These are phyloP conservation scores for Ophiostoma pallidulum DNA, from an alignment of 2,329 filamentous ascomycete species.

Conservation along the genomic window DNA sequence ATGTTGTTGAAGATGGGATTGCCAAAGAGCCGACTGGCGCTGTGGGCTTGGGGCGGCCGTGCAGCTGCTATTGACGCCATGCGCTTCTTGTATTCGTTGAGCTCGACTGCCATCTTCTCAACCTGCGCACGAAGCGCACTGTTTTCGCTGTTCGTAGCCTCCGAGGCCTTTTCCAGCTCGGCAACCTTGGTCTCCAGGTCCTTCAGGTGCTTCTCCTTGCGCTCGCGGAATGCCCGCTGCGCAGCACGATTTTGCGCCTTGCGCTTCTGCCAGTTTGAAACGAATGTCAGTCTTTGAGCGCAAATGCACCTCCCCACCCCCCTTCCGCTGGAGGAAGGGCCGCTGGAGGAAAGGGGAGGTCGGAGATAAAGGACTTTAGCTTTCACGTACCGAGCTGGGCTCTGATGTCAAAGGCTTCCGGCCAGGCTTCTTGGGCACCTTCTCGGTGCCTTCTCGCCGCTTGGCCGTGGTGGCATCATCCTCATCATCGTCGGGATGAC, in stretches of 20 bases:
- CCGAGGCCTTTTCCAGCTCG: slow-evolving; percentile 71
- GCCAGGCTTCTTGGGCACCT: slow-evolving; percentile 87
- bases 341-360: no score
- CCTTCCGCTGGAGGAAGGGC: no score
- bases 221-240: slow-evolving; percentile 85
- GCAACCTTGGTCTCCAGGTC: slow-evolving; percentile 72
- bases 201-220: slow-evolving; percentile 85
- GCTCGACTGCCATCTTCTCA: slow-evolving; percentile 73
- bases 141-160: slow-evolving; percentile 79
- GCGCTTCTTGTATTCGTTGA: slow-evolving; percentile 85
- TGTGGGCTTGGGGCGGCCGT: slow-evolving; percentile 16
- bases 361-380: slow-evolving; percentile 8
- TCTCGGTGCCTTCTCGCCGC: slow-evolving; percentile 73
- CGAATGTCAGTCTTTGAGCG: no score
- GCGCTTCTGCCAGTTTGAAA: slow-evolving; percentile 81
- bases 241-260: slow-evolving; percentile 94
- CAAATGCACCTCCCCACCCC: no score
- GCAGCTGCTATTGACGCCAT: slow-evolving; percentile 48
- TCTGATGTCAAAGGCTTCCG: slow-evolving; percentile 93
- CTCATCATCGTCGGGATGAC: slow-evolving; percentile 60
- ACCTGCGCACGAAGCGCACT: slow-evolving; percentile 74
- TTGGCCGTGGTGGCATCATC: slow-evolving; percentile 50
- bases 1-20: slow-evolving; percentile 46
- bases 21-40: slow-evolving; percentile 36
- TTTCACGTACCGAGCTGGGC: slow-evolving; percentile 78